Conservation (phyloP, 2,329 filamentous ascomycete species). For the Chrysosphaeria jannelii region DNA sequence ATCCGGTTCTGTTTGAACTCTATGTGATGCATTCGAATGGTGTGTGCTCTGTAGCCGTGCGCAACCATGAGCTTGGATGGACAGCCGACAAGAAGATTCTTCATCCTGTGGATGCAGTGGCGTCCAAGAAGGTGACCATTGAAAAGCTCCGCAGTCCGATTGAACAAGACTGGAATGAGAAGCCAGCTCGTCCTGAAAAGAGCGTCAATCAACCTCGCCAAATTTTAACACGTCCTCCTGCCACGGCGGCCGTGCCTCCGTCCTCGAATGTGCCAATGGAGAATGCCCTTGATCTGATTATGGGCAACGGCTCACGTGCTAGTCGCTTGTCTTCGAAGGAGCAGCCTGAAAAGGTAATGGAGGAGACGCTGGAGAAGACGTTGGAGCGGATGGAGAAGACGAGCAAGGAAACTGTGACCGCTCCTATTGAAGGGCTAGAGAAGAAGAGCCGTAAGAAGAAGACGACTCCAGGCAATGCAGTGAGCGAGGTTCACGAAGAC, state of each 20-base stretch:
- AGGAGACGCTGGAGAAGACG: not conserved
- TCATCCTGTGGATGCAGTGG: conserved; percentile 43
- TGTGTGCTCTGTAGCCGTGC: conserved; percentile 68
- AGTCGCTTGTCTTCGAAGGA: too few species aligned
- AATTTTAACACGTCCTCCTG: conserved; percentile 7
- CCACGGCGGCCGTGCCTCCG: conserved; percentile 10
- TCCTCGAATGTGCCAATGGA: conserved; percentile 10
- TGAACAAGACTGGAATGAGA: conserved; percentile 14
- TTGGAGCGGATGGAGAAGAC: not conserved
- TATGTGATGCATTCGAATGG: conserved; percentile 96
- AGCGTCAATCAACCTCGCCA: conserved; percentile 7
- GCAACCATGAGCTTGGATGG: conserved; percentile 77
- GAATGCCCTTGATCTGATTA: too few species aligned
- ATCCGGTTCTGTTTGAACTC: conserved; percentile 63
- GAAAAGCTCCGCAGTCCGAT: conserved; percentile 28
- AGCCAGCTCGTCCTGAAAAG: conserved; percentile 5
- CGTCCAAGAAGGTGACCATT: conserved; percentile 44
- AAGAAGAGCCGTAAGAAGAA: conserved; percentile 39
- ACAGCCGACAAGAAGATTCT: conserved; percentile 70
- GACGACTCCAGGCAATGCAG: conserved; percentile 13
- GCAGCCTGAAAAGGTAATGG: too few species aligned
- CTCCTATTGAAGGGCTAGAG: conserved; percentile 24
- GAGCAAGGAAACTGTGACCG: not conserved
- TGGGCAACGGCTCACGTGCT: not conserved
- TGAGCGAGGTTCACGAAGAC: conserved; percentile 2